These are phyloP conservation scores for Xylariaceae sp. DNA, from an alignment of 2,329 filamentous ascomycete species.

Conservation along the genomic window DNA sequence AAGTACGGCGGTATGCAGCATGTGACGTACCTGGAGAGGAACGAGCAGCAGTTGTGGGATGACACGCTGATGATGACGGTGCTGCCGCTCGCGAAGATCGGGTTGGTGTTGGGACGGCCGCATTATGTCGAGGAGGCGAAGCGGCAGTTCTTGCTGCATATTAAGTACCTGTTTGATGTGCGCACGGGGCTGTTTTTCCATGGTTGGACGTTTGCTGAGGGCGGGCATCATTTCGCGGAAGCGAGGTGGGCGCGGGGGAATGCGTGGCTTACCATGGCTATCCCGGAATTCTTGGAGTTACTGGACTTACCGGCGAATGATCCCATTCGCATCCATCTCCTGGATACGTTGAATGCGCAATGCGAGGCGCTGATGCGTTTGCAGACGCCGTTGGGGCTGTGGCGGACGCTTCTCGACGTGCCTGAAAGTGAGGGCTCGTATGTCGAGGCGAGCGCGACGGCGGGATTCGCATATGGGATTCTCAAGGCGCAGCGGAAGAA, in stretches of 20 bases:
- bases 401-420: conserved; percentile 69
- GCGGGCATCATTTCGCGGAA: conserved; percentile 57
- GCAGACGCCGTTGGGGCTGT: conserved; percentile 60
- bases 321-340: conserved; percentile 53
- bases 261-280: conserved; percentile 75
- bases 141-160: conserved; percentile 69
- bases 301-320: conserved; percentile 59
- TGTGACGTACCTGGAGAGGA: conserved; percentile 65
- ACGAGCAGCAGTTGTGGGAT: conserved; percentile 75
- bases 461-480: conserved; percentile 75
- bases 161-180: conserved; percentile 72
- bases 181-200: conserved; percentile 72
- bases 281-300: conserved; percentile 74
- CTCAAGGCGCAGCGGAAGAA: conserved; percentile 66
- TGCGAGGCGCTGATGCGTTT: conserved; percentile 57
- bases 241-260: conserved; percentile 59
- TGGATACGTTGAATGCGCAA: conserved; percentile 63
- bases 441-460: conserved; percentile 70
- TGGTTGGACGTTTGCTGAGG: conserved; percentile 71
- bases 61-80: conserved; percentile 88
- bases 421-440: conserved; percentile 64
- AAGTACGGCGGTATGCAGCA: conserved; percentile 69
- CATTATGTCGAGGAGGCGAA: conserved; percentile 75
- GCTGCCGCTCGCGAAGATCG: conserved; percentile 74
- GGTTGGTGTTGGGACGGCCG: conserved; percentile 61